These are phyloP conservation scores for Erodium moschatum DNA, from an alignment of 441 rosid species.

Conservation along the genomic window DNA sequence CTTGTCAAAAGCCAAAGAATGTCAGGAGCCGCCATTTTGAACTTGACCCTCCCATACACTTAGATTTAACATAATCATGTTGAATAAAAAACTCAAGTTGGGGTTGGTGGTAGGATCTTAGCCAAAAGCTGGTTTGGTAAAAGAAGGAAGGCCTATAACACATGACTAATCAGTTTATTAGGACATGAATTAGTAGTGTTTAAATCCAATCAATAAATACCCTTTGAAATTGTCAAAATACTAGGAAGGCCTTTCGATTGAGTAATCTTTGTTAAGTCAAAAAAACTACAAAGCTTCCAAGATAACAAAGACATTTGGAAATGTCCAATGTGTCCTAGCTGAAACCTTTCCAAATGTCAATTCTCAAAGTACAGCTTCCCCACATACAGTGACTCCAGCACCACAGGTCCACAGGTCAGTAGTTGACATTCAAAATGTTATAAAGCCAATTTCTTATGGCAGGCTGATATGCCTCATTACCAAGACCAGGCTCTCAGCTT, in stretches of 20 bases:
- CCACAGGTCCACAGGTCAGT: neutral
- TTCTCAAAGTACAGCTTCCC: neutral
- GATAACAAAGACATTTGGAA: too few species aligned
- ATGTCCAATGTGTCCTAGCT: too few species aligned
- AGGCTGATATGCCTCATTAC: neutral
- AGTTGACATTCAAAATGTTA: neutral
- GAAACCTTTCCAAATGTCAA: neutral
- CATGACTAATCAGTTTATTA: neutral
- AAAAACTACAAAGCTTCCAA: neutral
- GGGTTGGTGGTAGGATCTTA: neutral
- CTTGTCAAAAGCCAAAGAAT: neutral
- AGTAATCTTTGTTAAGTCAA: neutral
- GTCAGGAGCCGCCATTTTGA: neutral
- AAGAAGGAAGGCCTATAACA: neutral
- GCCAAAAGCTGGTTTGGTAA: neutral
- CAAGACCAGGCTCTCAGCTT: neutral
- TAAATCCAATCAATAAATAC: neutral
- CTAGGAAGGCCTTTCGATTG: neutral
- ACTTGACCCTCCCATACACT: neutral
- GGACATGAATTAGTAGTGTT: neutral
- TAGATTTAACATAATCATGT: neutral
- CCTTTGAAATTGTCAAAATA: neutral
- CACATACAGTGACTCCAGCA: neutral
- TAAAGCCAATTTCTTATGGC: neutral
- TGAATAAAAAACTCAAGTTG: neutral